Base-by-base conservation (phyloP, 2,329 filamentous ascomycete genomes). In the Xylaria sp. region DNA sequence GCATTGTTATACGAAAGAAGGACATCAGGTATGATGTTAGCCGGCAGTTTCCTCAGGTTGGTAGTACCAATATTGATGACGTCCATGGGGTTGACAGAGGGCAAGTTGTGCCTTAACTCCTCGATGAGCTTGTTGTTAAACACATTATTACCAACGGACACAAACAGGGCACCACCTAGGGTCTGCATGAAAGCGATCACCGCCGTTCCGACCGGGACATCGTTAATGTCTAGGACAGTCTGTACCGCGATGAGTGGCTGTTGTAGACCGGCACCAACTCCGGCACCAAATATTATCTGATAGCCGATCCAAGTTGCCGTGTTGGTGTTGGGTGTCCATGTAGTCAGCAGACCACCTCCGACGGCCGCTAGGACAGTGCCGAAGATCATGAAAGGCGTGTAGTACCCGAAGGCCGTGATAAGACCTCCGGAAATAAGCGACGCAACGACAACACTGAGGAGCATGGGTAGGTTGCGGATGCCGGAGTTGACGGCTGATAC, bases 71-170 rank as follows among this genome's bases (percentile, higher is more conserved):
- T 72, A 0, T 36, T 69, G 1, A 82, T 69, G 1, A 84, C 75
- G 4, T 70, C 53, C 0, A 66, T 4, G 0, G 80, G 77, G 32
- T 82, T 74, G 1, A 84, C 60, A 0, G 60, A 71, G 0, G 82
- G 82, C 2, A 81, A 76, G 57, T 76, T 71, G n/a, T 74, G 73
- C 3, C 70, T 72, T 6, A 85, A 66, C 46, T 82, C 78, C 12
- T 76, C 69, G 23, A 82, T 72, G 1, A 88, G 79, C 9, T 78
- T 76, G 70, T 85, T 86, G 53, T 80, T 81, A 67, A 88, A 86
- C 18, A 88, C 80, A 63, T 82, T 83, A 69, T 88, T 81, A 0
- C 79, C 85, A 28, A 86, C 80, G 3, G 82, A 82, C 32, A 89
- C 81, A 67, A 87, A 87, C 0, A 88, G 74, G 6, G 82, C 78